Base-by-base conservation (phyloP, 2,329 filamentous ascomycete species). In the Aspergillus sergii region DNA sequence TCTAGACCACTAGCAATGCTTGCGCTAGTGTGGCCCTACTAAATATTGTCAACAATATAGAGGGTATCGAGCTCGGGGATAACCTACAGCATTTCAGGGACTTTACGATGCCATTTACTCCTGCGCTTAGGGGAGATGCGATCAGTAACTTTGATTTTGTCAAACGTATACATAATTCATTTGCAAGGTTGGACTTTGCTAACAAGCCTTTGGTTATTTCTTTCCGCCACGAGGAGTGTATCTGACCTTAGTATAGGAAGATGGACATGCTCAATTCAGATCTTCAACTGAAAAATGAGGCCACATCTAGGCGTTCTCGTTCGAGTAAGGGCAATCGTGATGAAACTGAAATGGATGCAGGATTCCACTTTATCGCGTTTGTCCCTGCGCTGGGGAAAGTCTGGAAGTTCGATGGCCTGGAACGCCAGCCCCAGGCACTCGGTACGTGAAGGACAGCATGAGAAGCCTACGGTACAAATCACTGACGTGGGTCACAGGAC, bases 1-100 rank as follows among this genome's bases (percentile, higher is more conserved):
- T 23, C 14, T 65, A 94, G 89, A 93, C 91, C 1, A 90, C 88
- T 0, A 85, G 87, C 60, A 96, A 96, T 76, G 90, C 93, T 30
- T 99, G 95, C 78, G 95, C 93, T 23, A 95, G 92, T n/a, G 88
- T 97, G 53, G 93, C 95, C 4, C 83, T 98, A 68, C 85, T 97
- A 70, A 98, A 98, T 72, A 96, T 97, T 64, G 82, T 97, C 73
- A 96, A 97, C 86, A 98, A 98, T 73, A 84, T 89, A 28, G 81
- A 86, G 0, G 82, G 81, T 0, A 78, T 93, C 4, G 79, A 88
- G 12, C 84, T 97, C 7, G 93, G 93, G 4, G 79, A 86, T n/a
- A 83, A 89, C 63, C 84, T 98, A 1, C 78, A 82, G 32, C 79
- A 83, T 16, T 96, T 98, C 80, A 94, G 92, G 71, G 80, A 88